Evolutionary conservation across 2,329 filamentous ascomycete species (phyloP), one percentile per base, ranked within the genome.

Genomic region (Aureobasidium vineae): DNA sequence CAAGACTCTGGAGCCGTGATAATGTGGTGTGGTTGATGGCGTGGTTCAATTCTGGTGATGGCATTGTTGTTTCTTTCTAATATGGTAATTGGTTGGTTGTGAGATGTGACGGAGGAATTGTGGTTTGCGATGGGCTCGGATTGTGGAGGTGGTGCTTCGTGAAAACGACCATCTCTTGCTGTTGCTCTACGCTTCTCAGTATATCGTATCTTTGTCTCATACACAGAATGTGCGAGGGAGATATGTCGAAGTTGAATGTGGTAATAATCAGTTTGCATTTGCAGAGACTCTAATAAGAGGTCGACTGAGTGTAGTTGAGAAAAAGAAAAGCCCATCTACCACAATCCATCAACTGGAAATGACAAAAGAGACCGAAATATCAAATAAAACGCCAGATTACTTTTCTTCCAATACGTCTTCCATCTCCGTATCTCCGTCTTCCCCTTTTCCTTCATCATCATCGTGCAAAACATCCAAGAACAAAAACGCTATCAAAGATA

Each of bases 401-500:
- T 45, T 59, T 59, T 59, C 23, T 7, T 49, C 57, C 21, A 4
- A n/a, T 15, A 38, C 26, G 21, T 45, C 54, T 23, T 28, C 13
- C 54, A 59, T 45, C 40, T 21, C 57, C 5, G 19, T 38, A n/a
- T 61, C 40, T 47, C n/a, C 57, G 1, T 38, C 57, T 19, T 40
- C 31, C 13, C 7, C 43, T n/a, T 38, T n/a, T 16, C 10, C 23
- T 40, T n/a, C 54, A 13, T 41, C 54, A 19, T 26, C 41, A 61
- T 49, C n/a, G 31, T 38, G 50, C 31, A 36, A 36, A 38, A 36
- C 2, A 61, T 13, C 2, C 7, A 33, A 47, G 45, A 38, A 61
- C 36, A 61, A 61, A 61, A 47, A 47, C 57, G 41, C 57, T 61
- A 61, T 47, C 57, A 61, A 26, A 38, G 3, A 16, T 6, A 49